Evolutionary conservation across 2,329 filamentous ascomycete genomes (phyloP).

Genomic region (Daldinia sp.): DNA sequence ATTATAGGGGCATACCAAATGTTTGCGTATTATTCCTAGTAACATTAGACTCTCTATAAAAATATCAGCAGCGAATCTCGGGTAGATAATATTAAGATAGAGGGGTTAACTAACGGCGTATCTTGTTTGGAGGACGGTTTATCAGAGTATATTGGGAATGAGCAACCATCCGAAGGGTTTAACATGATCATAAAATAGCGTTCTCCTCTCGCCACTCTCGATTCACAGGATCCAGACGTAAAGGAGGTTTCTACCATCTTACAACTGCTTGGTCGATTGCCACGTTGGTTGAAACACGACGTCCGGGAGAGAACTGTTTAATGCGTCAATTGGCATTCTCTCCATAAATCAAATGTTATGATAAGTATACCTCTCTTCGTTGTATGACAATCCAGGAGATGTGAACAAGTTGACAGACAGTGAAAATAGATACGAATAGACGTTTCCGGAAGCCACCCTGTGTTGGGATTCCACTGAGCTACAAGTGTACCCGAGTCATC

Average conservation of each 20-base stretch:
- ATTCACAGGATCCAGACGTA: background rate
- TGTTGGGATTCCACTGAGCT: constrained; percentile 5
- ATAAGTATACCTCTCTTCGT: background rate
- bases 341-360: background rate
- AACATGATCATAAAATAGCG: constrained; percentile 9
- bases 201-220: background rate
- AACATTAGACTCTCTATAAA: background rate
- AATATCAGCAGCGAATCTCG: background rate
- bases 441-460: constrained; percentile 7
- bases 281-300: background rate
- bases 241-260: background rate
- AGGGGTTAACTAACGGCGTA: background rate
- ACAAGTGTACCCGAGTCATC: background rate
- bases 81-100: background rate
- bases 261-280: background rate
- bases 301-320: background rate
- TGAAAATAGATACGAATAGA: constrained; percentile 13
- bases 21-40: background rate
- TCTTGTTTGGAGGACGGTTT: background rate
- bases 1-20: background rate
- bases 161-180: background rate
- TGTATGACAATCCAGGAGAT: background rate
- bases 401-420: constrained; percentile 6
- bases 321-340: background rate
- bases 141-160: constrained; percentile 10